Percentiles rank a stretch among this genome's conserved stretches.
Conservation (phyloP, 441 rosid genomes). For the Pelargonium fulgidum region DNA sequence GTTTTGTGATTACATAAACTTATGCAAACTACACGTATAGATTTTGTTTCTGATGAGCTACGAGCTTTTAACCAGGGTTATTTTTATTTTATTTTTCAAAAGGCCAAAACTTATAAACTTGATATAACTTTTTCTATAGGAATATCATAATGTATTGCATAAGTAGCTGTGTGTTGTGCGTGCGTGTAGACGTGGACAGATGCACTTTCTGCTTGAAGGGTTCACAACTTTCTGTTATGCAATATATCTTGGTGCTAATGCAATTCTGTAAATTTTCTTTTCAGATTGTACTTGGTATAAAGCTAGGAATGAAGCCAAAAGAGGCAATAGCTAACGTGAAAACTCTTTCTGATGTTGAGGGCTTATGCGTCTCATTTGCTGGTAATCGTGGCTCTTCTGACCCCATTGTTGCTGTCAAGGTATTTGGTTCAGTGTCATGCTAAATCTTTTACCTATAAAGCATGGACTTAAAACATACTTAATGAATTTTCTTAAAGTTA, state of each 20-base stretch:
- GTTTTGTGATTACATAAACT: not conserved
- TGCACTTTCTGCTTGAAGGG: not conserved
- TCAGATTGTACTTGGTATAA: conserved; percentile 79
- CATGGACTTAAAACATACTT: too few species aligned
- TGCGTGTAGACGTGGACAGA: not conserved
- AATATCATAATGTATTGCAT: not conserved
- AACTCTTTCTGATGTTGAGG: conserved; percentile 93
- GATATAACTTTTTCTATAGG: not conserved
- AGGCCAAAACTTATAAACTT: not conserved
- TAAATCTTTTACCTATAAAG: not conserved
- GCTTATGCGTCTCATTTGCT: conserved; percentile 65
- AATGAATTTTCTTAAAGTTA: too few species aligned
- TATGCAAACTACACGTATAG: not conserved
- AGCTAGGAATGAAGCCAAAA: conserved; percentile 70
- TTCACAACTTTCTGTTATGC: not conserved
- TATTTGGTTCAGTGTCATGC: conserved; percentile 22
- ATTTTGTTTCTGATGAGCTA: not conserved
- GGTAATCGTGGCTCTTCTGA: conserved; percentile 48
- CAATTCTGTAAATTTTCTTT: conserved; percentile 6
- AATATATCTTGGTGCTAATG: not conserved
- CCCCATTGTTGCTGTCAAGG: conserved; percentile 84
- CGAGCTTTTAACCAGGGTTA: not conserved
- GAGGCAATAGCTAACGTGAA: conserved; percentile 64
- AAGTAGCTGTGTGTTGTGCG: not conserved
- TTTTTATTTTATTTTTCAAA: not conserved